These are phyloP conservation scores for Paracamarosporium sp. DNA, from an alignment of 2,329 filamentous ascomycete species.

Conservation along the genomic window DNA sequence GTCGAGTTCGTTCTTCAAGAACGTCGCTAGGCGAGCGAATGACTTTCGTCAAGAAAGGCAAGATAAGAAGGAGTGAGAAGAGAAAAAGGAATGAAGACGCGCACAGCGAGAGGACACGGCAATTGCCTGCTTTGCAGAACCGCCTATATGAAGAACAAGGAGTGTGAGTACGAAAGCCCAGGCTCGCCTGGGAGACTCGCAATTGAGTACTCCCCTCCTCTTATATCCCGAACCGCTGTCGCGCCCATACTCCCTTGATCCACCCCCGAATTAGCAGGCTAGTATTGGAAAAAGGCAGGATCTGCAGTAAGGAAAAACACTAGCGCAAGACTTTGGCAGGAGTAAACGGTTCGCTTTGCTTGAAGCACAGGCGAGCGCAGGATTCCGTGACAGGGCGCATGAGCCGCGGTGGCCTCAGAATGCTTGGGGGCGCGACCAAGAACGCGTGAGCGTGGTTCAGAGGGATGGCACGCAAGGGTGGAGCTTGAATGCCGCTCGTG, in stretches of 20 bases:
- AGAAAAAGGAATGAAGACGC: conserved; percentile 1
- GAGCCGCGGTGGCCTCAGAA: conserved; percentile 23
- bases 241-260: conserved; percentile 24
- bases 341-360: conserved; percentile 4
- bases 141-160: conserved; percentile 10
- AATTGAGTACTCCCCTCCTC: not conserved
- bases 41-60: conserved; percentile 20
- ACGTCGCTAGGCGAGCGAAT: conserved; percentile 17
- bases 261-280: conserved; percentile 21
- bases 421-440: conserved; percentile 17
- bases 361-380: conserved; percentile 14
- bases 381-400: conserved; percentile 27
- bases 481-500: not conserved
- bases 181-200: conserved; percentile 9
- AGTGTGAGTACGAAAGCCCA: conserved; percentile 12
- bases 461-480: conserved; percentile 31
- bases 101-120: conserved; percentile 10
- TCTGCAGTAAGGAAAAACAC: conserved; percentile 41
- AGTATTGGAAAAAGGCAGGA: conserved; percentile 28
- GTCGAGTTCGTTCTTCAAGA: conserved; percentile 5
- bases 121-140: conserved; percentile 7
- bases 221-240: conserved; percentile 10
- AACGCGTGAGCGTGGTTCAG: conserved; percentile 23
- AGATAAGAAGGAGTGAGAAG: conserved; percentile 11
- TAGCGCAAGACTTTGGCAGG: conserved; percentile 21